phyloP scores from a whole-genome alignment of 2,329 filamentous ascomycete genomes.

The Microdochium bolleyi region DNA sequence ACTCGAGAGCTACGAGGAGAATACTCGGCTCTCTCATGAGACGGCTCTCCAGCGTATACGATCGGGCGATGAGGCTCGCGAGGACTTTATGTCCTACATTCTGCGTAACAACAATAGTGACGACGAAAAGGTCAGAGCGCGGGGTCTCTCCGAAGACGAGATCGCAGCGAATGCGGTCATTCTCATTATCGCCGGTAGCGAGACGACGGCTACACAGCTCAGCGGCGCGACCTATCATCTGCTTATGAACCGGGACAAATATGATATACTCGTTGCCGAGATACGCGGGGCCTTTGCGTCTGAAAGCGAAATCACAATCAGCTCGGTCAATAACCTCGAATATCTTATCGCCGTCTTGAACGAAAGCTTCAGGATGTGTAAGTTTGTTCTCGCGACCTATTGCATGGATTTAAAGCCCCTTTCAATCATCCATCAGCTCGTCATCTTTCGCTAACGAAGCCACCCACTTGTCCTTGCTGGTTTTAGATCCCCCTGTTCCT shows the following conservation, averaged over 20 bases:
- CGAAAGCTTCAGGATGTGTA: conserved; percentile 18
- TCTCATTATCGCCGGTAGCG: conserved; percentile 36
- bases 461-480: no score
- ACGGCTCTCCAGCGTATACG: neutral
- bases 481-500: no score
- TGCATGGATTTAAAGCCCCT: no score
- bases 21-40: neutral
- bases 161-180: conserved; percentile 15
- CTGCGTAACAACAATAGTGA: neutral
- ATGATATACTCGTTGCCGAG: conserved; percentile 26
- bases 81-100: neutral
- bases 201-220: conserved; percentile 41
- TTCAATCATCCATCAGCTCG: no score
- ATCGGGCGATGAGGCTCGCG: neutral
- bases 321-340: conserved; percentile 11
- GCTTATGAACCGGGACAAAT: conserved; percentile 22
- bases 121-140: conserved; percentile 1
- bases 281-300: conserved; percentile 26
- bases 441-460: no score
- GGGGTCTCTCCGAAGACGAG: conserved; percentile 11
- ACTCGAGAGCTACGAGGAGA: neutral
- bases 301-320: conserved; percentile 18
- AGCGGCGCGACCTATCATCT: conserved; percentile 29
- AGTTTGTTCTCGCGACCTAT: no score
- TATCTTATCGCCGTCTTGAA: conserved; percentile 21